Evolutionary conservation across 2,329 filamentous ascomycete species (phyloP).

Genomic region (Ambrosiella beaveri): DNA sequence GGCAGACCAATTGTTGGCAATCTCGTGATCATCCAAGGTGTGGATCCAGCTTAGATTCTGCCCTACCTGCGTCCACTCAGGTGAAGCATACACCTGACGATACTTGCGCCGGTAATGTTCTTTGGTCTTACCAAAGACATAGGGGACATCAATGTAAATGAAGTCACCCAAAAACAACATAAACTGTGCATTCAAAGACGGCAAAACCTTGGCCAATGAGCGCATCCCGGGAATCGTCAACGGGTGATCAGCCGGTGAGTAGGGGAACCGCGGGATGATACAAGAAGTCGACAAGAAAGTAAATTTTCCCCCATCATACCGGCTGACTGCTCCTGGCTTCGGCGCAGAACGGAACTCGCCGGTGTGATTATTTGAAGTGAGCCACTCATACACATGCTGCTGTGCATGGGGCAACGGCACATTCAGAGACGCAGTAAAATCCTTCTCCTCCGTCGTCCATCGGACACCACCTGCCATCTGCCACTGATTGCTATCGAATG

Average conservation of each 20-base stretch:
- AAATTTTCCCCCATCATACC: constrained; percentile 49
- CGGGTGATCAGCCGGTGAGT: constrained; percentile 67
- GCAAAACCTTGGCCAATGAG: constrained; percentile 56
- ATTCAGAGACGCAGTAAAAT: constrained; percentile 59
- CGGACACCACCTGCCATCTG: constrained; percentile 46
- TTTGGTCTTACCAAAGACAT: constrained; percentile 51
- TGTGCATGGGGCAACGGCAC: constrained; percentile 47
- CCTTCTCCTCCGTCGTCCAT: constrained; percentile 55
- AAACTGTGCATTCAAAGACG: constrained; percentile 54
- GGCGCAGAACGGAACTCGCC: constrained; percentile 71
- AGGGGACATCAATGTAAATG: constrained; percentile 79
- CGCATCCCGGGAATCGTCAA: constrained; percentile 67
- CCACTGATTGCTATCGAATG: constrained; percentile 45
- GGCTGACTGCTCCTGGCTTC: constrained; percentile 43
- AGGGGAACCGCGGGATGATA: constrained; percentile 73
- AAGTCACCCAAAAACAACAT: constrained; percentile 78
- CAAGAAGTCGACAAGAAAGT: constrained; percentile 89
- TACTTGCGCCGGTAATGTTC: constrained; percentile 83
- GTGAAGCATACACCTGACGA: constrained; percentile 85
- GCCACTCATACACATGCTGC: constrained; percentile 66
- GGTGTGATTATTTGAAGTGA: constrained; percentile 68
- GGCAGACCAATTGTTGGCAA: constrained; percentile 78
- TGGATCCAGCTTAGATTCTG: constrained; percentile 91
- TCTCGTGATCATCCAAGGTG: constrained; percentile 92
- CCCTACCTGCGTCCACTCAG: constrained; percentile 65